Base-by-base conservation (phyloP, 257 asterid genomes). In the Solanum sitiens region DNA sequence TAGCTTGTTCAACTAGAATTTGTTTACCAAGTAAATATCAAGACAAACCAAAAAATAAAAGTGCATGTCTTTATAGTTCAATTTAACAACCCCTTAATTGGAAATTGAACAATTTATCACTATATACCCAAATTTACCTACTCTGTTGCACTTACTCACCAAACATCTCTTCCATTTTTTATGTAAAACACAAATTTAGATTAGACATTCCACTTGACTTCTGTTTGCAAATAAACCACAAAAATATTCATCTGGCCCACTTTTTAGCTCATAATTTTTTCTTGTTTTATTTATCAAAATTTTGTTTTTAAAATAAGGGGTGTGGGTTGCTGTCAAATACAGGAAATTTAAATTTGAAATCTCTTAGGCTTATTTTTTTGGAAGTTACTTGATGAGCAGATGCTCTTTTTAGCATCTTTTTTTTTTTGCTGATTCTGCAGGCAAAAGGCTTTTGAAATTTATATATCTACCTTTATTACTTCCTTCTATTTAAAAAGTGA, bases 291-390 rank as follows among this genome's bases (percentile, higher is more conserved):
- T 39, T 20, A 35, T n/a, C 85, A 35, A 73, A 35, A 73, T 0
- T 45, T 79, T 79, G 39, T 79, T 45, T 79, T 27, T 9, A 27
- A 77, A 79, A 79, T 27, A 47, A 10, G 47, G 85, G 39, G 25
- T 9, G 16, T 45, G 85, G 67, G 85, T 47, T 79, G 42, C 67
- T 79, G 37, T 45, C 85, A 79, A 79, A 70, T 15, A 32, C 61
- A 70, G 65, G 87, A 79, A 56, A 13, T 87, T 85, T 65, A 71
- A 90, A 89, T 94, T 92, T 91, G 92, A 92, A 93, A 87, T 89
- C 85, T 76, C 91, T 89, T 88, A 85, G 40, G 85, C 88, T 90
- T 50, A 47, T 6, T 39, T 86, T 33, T 33, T 77, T 86, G 87
- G 74, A 77, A 89, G 87, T 75, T 63, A 77, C 82, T 87, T 65